Evolutionary conservation across 1,139 yeast genomes (phyloP).

Genomic region (Taphrina betulina): DNA sequence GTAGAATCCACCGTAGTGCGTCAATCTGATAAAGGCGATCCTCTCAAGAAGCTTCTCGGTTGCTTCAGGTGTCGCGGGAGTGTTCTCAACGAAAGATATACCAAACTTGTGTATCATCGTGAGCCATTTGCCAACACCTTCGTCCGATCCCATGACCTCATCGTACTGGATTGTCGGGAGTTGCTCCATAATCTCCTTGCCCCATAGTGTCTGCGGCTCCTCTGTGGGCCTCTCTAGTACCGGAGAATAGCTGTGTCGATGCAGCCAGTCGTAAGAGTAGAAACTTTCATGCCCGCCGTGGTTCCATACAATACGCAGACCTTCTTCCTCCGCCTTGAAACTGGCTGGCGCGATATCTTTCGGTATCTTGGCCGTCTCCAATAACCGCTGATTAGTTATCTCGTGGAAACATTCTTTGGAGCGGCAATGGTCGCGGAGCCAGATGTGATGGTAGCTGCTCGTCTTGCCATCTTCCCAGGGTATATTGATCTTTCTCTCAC

Average conservation of each 20-base stretch:
- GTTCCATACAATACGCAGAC: constrained; percentile 35
- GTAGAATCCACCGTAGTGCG: constrained; percentile 79
- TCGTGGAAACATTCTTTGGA: constrained; percentile 61
- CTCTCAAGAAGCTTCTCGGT: constrained; percentile 62
- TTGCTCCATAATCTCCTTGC: constrained; percentile 49
- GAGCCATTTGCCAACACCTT: constrained; percentile 60
- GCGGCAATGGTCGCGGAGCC: constrained; percentile 72
- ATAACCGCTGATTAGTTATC: constrained; percentile 62
- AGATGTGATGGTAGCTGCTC: constrained; percentile 53
- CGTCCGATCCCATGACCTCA: constrained; percentile 50
- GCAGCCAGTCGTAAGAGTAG: constrained; percentile 56
- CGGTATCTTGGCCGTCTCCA: constrained; percentile 58
- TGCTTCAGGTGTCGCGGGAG: constrained; percentile 62
- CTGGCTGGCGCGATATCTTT: constrained; percentile 50
- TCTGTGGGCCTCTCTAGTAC: constrained; percentile 45
- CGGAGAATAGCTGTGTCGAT: constrained; percentile 61
- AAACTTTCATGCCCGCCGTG: constrained; percentile 52
- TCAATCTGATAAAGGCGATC: constrained; percentile 64
- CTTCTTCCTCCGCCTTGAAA: constrained; percentile 38
- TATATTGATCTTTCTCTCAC: constrained; percentile 41
- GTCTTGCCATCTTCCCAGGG: constrained; percentile 43
- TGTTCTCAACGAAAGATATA: constrained; percentile 62
- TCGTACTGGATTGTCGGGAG: constrained; percentile 57
- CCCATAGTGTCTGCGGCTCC: constrained; percentile 49
- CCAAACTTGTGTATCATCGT: constrained; percentile 59